Percentiles rank a stretch among this genome's conserved stretches.
phyloP scores from a whole-genome alignment of 169 alveolate species.

The Plasmodium gonderi region DNA sequence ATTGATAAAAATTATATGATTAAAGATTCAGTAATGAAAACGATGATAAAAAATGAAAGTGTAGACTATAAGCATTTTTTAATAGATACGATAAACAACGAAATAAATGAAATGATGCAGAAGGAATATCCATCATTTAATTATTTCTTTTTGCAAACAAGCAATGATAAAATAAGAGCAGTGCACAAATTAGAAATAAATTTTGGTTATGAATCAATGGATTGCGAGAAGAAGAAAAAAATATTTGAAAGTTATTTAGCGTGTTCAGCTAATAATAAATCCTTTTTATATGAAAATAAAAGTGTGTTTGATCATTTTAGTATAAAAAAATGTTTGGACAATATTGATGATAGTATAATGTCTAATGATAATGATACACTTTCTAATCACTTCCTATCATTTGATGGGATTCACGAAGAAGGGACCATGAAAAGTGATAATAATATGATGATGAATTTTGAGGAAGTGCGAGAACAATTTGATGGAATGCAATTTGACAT shows the following conservation, averaged over 20 bases:
- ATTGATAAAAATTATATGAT: constrained; percentile 64
- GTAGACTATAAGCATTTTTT: constrained; percentile 66
- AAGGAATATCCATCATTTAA: constrained; percentile 50
- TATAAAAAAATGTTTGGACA: constrained; percentile 55
- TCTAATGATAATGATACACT: constrained; percentile 39
- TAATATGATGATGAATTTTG: constrained; percentile 17
- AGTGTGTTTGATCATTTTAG: constrained; percentile 35
- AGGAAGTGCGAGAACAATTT: constrained; percentile 63
- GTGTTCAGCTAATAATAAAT: not conserved
- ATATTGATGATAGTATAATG: constrained; percentile 21
- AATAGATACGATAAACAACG: constrained; percentile 63
- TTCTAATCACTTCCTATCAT: constrained; percentile 19
- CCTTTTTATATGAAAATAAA: constrained; percentile 43
- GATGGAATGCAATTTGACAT: constrained; percentile 6
- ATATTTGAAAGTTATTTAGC: constrained; percentile 35
- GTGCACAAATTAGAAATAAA: constrained; percentile 48
- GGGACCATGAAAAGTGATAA: constrained; percentile 23
- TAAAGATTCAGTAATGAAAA: constrained; percentile 37
- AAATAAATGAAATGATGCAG: constrained; percentile 66
- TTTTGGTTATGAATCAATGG: constrained; percentile 65
- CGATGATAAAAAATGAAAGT: constrained; percentile 49
- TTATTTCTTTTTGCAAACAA: constrained; percentile 38
- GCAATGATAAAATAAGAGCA: constrained; percentile 38
- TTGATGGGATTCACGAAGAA: constrained; percentile 37
- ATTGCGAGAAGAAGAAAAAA: constrained; percentile 27